phyloP scores from a whole-genome alignment of 2,329 filamentous ascomycete genomes.

The Clonostachys sp. region DNA sequence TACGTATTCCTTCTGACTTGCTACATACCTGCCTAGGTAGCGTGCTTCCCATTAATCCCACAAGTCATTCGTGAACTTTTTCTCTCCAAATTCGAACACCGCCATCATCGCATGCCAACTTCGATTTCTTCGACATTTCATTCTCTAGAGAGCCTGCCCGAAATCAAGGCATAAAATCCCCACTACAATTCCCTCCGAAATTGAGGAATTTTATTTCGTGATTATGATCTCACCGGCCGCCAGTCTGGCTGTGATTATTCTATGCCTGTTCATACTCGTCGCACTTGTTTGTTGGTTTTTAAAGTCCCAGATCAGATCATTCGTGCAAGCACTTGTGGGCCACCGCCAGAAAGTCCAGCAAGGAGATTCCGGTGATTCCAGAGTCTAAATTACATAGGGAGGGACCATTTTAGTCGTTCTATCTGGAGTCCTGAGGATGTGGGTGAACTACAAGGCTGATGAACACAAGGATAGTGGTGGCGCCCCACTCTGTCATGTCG shows the following conservation, averaged over 20 bases:
- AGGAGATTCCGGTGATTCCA: background rate
- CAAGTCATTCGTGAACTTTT: too few species aligned
- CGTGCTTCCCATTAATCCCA: too few species aligned
- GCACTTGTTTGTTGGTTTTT: slow-evolving; percentile 19
- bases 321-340: slow-evolving; percentile 16
- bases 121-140: background rate
- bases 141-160: too few species aligned
- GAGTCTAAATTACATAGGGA: background rate
- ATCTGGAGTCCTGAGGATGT: background rate
- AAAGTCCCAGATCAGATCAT: slow-evolving; percentile 18
- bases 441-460: background rate
- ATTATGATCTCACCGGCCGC: slow-evolving; percentile 20
- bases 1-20: too few species aligned
- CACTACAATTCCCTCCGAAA: too few species aligned
- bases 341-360: slow-evolving; percentile 4
- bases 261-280: slow-evolving; percentile 20
- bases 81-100: too few species aligned
- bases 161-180: too few species aligned
- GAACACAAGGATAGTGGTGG: background rate
- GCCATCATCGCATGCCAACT: background rate
- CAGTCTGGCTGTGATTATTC: slow-evolving; percentile 21
- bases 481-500: background rate
- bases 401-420: background rate
- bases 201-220: background rate
- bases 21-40: too few species aligned